phyloP scores from a whole-genome alignment of 345 rosid species.

The Geranium rotundifolium region DNA sequence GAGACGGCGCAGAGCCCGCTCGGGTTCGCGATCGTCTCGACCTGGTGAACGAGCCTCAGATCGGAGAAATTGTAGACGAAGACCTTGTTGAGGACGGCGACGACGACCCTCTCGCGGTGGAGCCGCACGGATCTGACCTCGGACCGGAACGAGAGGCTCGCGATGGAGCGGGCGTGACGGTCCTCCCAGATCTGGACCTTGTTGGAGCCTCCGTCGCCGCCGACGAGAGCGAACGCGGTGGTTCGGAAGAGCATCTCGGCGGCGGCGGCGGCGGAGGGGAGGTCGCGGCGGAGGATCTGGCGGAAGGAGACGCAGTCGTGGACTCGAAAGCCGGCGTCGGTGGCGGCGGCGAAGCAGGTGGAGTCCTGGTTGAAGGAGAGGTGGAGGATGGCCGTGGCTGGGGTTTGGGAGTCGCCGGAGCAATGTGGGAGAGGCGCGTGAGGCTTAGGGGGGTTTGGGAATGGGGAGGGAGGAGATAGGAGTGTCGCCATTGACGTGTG shows the following conservation, averaged over 20 bases:
- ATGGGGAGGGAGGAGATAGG: no score
- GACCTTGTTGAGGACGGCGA: conserved; percentile 79
- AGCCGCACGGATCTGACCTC: conserved; percentile 72
- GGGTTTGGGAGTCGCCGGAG: no score
- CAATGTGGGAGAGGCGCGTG: no score
- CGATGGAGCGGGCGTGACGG: conserved; percentile 67
- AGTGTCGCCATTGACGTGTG: no score
- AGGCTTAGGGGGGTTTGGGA: no score
- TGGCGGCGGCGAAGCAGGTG: no score
- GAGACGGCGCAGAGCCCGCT: conserved; percentile 88
- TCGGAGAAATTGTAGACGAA: conserved; percentile 65
- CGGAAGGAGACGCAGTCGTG: conserved; percentile 56
- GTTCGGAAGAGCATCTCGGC: conserved; percentile 90
- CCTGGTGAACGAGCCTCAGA: conserved; percentile 73
- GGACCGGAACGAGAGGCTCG: conserved; percentile 68
- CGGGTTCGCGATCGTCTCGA: conserved; percentile 67
- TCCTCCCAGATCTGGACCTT: conserved; percentile 23
- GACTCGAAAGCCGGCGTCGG: conserved; percentile 8
- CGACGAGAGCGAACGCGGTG: conserved; percentile 81
- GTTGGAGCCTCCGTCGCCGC: conserved; percentile 59
- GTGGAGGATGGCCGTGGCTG: no score
- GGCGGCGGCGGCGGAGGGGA: conserved; percentile 59
- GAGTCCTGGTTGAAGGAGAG: no score
- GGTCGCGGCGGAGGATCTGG: conserved; percentile 22
- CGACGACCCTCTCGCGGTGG: conserved; percentile 60